Conservation (phyloP, 352 stramenopile genomes). For the Pythium dissimile region DNA sequence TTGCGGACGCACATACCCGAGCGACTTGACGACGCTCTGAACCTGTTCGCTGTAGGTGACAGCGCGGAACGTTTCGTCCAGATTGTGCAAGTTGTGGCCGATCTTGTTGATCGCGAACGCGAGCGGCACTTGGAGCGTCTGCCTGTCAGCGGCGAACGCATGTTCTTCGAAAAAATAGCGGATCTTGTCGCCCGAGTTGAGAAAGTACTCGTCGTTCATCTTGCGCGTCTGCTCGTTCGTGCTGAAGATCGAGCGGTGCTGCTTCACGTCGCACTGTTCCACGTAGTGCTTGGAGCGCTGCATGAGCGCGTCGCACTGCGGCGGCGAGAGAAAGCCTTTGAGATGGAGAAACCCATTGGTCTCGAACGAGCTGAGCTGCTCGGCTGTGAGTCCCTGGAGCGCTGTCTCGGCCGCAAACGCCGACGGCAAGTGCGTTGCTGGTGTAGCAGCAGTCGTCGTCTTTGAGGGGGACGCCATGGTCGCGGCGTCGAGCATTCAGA, state of each 20-base stretch:
- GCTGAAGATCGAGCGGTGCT: slow-evolving; percentile 79
- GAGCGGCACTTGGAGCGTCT: slow-evolving; percentile 66
- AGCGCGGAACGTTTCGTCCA: slow-evolving; percentile 79
- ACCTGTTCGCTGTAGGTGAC: slow-evolving; percentile 85
- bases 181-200: slow-evolving; percentile 89
- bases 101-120: slow-evolving; percentile 93
- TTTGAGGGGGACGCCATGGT: no score
- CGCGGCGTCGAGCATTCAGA: no score
- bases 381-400: slow-evolving; percentile 36
- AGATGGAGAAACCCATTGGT: slow-evolving; percentile 71
- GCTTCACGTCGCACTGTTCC: slow-evolving; percentile 50
- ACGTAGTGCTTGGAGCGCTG: slow-evolving; percentile 50
- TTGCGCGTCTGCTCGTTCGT: slow-evolving; percentile 77
- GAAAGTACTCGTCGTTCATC: slow-evolving; percentile 92
- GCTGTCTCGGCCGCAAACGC: slow-evolving; percentile 8
- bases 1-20: slow-evolving; percentile 88
- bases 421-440: no score
- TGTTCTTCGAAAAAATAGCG: slow-evolving; percentile 94
- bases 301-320: slow-evolving; percentile 54
- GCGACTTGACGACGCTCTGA: slow-evolving; percentile 62
- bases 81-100: slow-evolving; percentile 93
- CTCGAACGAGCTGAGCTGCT: slow-evolving; percentile 59
- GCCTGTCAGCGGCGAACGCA: slow-evolving; percentile 54
- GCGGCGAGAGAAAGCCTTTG: slow-evolving; percentile 30
- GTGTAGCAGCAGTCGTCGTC: no score